Base-by-base conservation (phyloP, 495 filamentous ascomycete genomes). In the Sordaria brevicollis region DNA sequence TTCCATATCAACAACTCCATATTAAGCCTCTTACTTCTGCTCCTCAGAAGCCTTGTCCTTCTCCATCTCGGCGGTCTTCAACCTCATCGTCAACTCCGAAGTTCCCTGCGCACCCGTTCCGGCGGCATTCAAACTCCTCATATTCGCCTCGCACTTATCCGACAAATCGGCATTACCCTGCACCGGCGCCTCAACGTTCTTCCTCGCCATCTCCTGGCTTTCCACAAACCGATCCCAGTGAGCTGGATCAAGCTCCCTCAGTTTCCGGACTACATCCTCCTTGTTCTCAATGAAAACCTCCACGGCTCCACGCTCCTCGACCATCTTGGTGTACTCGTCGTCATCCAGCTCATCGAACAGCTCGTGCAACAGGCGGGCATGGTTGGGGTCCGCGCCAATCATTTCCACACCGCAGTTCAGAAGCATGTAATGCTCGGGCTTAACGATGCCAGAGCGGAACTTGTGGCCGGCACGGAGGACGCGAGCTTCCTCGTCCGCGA, bases 401-500 rank as follows among this genome's bases (percentile, higher is more conserved):
- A 87, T 81, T 37, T 82, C 77, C 3, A 80, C 70, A 31, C 79
- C 76, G 0, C 76, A 77, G 8, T 78, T 80, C 10, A 86, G 79
- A 10, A 80, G 71, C 21, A 82, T 72, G 62, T 81, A 81, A 65
- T 86, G 76, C 65, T 86, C 83, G 9, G 79, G 79, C 69, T 81
- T 82, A 67, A 83, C 75, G 36, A 83, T 77, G 39, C 76, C 91
- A 2, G 89, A 87, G 21, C 92, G 89, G 70, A 97, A 84, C 71
- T 90, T 87, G 75, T 96, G 92, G 17, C 93, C 92, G 11, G 93
- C 87, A 29, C 93, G 91, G 74, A 96, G 91, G 71, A 94, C 87
- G 39, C 90, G 91, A 62, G 91, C 95, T 85, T 99, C 95, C 81
- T 99, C 95, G 57, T 92, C 86, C 11, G 90, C 89, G 65, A 94